Evolutionary conservation across 192 early-diverging fungal species (phyloP).

Genomic region (Allomyces arbusculus): DNA sequence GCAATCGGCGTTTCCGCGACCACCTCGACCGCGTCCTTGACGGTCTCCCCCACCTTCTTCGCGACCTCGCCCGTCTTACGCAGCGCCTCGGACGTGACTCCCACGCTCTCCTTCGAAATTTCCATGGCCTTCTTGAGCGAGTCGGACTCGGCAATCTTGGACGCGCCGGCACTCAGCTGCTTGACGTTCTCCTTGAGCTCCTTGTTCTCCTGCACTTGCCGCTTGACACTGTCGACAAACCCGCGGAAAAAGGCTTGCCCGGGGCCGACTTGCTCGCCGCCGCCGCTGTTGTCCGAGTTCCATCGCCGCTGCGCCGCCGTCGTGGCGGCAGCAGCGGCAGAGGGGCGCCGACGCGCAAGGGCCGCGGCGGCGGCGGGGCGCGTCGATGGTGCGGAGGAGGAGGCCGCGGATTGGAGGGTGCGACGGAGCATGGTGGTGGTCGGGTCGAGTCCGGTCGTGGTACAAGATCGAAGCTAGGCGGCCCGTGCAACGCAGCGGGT

Average conservation of each 20-base stretch:
- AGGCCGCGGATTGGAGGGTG: too few species aligned
- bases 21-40: conserved; percentile 41
- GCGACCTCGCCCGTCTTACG: conserved; percentile 43
- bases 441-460: too few species aligned
- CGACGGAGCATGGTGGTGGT: too few species aligned
- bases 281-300: not conserved
- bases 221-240: conserved; percentile 75
- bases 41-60: conserved; percentile 37
- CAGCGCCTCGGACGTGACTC: conserved; percentile 13
- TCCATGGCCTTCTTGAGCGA: conserved; percentile 71
- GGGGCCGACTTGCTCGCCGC: not conserved
- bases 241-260: conserved; percentile 33
- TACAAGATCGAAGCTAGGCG: too few species aligned
- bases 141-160: conserved; percentile 65
- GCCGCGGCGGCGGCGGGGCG: not conserved
- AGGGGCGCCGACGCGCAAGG: not conserved
- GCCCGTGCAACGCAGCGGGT: too few species aligned
- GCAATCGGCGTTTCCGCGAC: conserved; percentile 8
- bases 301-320: not conserved
- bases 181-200: conserved; percentile 83
- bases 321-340: not conserved
- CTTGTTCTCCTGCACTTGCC: conserved; percentile 85
- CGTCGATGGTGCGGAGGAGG: not conserved
- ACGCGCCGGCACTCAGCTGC: conserved; percentile 61
- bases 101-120: conserved; percentile 33